phyloP scores from a whole-genome alignment of 495 filamentous ascomycete species.

The Astrocystis sublimbata region DNA sequence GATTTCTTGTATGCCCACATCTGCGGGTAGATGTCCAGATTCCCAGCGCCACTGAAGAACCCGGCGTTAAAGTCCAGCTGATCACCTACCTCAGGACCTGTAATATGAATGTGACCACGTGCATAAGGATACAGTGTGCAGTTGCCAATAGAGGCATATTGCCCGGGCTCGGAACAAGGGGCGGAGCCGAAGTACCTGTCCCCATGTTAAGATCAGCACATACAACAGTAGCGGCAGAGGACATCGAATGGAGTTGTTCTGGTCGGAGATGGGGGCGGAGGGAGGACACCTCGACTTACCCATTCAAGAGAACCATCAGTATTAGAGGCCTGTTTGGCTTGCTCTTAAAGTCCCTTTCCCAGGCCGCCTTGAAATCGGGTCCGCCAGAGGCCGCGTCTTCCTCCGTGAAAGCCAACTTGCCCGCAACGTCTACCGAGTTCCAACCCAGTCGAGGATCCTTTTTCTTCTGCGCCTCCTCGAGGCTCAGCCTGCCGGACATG shows the following conservation, averaged over 20 bases:
- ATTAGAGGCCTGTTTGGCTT: conserved; percentile 41
- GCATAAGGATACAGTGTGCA: conserved; percentile 57
- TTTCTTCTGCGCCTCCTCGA: conserved; percentile 25
- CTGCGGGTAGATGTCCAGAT: conserved; percentile 46
- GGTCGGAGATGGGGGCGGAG: too few species aligned
- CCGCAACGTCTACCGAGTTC: conserved; percentile 49
- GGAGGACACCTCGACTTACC: conserved; percentile 25
- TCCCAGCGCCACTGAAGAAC: conserved; percentile 46
- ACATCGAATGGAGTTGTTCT: too few species aligned
- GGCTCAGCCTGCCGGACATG: conserved; percentile 21
- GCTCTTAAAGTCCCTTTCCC: conserved; percentile 49
- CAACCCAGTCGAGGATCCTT: conserved; percentile 42
- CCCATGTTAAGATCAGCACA: neutral
- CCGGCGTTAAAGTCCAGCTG: conserved; percentile 43
- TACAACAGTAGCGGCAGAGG: too few species aligned
- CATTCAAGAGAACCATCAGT: conserved; percentile 29
- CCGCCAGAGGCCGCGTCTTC: conserved; percentile 43
- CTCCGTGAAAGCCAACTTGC: conserved; percentile 46
- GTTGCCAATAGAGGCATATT: conserved; percentile 38
- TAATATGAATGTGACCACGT: conserved; percentile 59
- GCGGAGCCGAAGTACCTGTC: conserved; percentile 4
- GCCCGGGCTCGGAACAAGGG: conserved; percentile 20
- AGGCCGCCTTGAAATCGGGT: conserved; percentile 40
- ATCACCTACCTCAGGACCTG: conserved; percentile 34
- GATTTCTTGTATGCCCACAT: conserved; percentile 56